Evolutionary conservation across 2,329 filamentous ascomycete genomes (phyloP).

Genomic region (Fusarium sp.): DNA sequence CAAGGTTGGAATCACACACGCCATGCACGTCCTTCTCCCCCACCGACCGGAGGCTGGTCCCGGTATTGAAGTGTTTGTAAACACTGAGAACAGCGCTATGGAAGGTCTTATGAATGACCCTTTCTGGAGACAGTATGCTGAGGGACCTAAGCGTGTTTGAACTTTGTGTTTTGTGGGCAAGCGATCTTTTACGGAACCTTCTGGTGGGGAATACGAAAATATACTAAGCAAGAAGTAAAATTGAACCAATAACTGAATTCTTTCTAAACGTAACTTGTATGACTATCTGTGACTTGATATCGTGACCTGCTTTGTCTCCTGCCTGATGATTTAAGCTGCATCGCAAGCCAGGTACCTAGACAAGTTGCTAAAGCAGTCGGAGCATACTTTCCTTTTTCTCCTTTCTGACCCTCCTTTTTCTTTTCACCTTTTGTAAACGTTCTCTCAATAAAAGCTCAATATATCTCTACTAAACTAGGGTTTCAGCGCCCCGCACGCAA

Average conservation of each 20-base stretch:
- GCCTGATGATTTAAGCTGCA: too few species aligned
- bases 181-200: neutral
- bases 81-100: constrained; percentile 12
- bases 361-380: neutral
- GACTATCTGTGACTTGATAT: neutral
- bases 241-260: neutral
- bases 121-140: constrained; percentile 4
- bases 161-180: neutral
- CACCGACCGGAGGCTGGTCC: constrained; percentile 2
- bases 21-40: constrained; percentile 11
- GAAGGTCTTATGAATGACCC: neutral
- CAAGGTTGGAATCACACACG: constrained; percentile 8
- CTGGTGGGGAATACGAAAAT: neutral
- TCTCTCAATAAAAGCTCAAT: too few species aligned
- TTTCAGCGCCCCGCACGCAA: too few species aligned
- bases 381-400: too few species aligned
- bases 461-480: too few species aligned
- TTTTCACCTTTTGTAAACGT: too few species aligned
- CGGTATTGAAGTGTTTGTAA: constrained; percentile 9
- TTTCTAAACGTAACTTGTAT: rapidly evolving
- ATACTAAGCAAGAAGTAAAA: neutral
- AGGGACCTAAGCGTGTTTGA: neutral
- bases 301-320: neutral
- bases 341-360: too few species aligned
- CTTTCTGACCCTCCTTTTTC: too few species aligned